Conservation (phyloP, 208 protist species). For the Trypanosoma theileri region DNA sequence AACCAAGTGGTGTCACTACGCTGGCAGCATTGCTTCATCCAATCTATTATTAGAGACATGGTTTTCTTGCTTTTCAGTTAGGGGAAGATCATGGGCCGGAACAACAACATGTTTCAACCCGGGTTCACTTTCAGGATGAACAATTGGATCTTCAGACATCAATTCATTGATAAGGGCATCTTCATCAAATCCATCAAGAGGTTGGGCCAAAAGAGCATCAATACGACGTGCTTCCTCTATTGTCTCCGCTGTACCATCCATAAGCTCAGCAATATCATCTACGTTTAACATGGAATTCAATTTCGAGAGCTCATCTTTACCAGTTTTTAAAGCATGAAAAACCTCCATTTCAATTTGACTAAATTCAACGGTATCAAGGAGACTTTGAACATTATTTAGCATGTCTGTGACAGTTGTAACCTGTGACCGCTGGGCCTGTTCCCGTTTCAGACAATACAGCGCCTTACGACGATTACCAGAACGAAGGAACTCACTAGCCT, state of each 20-base stretch:
- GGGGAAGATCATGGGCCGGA: conserved; percentile 16
- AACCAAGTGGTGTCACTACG: not conserved
- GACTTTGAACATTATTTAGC: conserved; percentile 75
- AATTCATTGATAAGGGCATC: conserved; percentile 67
- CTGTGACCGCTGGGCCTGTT: conserved; percentile 58
- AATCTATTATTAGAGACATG: not conserved
- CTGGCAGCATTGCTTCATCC: not conserved
- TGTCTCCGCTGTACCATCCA: conserved; percentile 72
- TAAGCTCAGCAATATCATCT: conserved; percentile 78
- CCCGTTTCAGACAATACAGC: conserved; percentile 79
- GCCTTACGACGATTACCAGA: conserved; percentile 72
- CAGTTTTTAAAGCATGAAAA: conserved; percentile 57
- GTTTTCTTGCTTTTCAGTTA: not conserved
- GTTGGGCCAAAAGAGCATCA: conserved; percentile 58
- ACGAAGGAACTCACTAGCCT: conserved; percentile 63
- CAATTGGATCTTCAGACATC: not conserved
- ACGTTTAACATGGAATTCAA: conserved; percentile 86
- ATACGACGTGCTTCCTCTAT: conserved; percentile 72
- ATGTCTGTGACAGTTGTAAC: conserved; percentile 63
- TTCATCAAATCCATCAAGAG: conserved; percentile 52
- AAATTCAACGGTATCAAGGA: conserved; percentile 83
- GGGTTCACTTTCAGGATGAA: not conserved
- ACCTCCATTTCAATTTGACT: conserved; percentile 75
- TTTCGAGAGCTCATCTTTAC: conserved; percentile 69
- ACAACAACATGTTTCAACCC: conserved; percentile 6